Base-by-base conservation (phyloP, 1,284 basidiomycete genomes). In the Malassezia brasiliensis region DNA sequence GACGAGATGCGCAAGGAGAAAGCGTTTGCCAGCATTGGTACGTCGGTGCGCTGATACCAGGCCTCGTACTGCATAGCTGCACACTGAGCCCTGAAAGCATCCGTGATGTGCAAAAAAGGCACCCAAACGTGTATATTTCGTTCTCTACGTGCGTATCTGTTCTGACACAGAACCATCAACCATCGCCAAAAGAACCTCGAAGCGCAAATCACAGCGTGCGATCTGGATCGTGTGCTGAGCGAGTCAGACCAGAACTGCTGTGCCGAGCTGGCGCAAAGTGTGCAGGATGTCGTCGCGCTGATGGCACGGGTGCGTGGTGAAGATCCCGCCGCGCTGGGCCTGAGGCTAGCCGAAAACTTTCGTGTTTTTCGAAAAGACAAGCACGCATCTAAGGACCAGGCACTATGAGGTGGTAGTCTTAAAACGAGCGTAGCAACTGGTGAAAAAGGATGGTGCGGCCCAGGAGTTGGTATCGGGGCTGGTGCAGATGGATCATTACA, bases 1-100 rank as follows among this genome's bases (percentile, higher is more conserved):
- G 48, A 51, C 3, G 35, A 25, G 10, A 19, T 44, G 32, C 51
- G 49, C 31, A 60, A 60, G 15, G 46, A 57, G 14, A 47, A 56
- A 15, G 48, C 47, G 12, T 65, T 60, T n/a, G n/a, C 30, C 11
- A 15, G 30, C 14, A n/a, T 28, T 7, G 17, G 38, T 17, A 32
- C 1, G 12, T 53, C 14, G 19, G 25, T 31, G 17, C 20, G 19
- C 47, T 50, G 30, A 20, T 20, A 3, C 2, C 10, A 15, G 28
- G 50, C 9, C 22, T 71, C 4, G 62, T 61, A 4, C 53, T 73
- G 17, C 70, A 73, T 49, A 68, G 66, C 25, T 73, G 69, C 59
- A 71, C 70, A 3, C 60, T 71, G 31, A 66, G 66, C 48, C 53
- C 55, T 31, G 60, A 65, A 37, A 61, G 64, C 38, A 63, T 73